These are phyloP conservation scores for Colletotrichum tanaceti DNA, from an alignment of 2,329 filamentous ascomycete species.

Conservation along the genomic window DNA sequence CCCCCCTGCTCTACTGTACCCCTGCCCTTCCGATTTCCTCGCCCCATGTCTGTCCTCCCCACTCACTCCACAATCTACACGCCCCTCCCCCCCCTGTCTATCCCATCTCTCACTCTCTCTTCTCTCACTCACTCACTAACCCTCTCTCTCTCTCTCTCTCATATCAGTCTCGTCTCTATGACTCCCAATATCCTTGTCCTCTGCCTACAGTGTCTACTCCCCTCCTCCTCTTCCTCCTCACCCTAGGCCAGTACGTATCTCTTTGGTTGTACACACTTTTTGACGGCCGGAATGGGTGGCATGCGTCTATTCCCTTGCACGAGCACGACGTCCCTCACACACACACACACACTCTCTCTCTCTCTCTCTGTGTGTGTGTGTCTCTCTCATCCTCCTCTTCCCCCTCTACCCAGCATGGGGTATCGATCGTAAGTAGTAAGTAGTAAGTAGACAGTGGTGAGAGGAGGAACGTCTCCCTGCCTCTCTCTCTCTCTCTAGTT, in stretches of 20 bases:
- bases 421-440: neutral
- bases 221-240: neutral
- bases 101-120: neutral
- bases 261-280: slow-evolving; percentile 24
- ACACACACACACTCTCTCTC: too few species aligned
- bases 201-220: neutral
- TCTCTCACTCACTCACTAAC: too few species aligned
- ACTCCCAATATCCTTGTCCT: neutral
- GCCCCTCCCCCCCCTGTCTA: slow-evolving; percentile 2
- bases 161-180: too few species aligned
- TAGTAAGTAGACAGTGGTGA: too few species aligned
- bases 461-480: neutral
- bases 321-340: slow-evolving; percentile 10
- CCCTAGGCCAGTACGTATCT: slow-evolving; percentile 18
- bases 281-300: slow-evolving; percentile 20
- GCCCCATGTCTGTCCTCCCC: slow-evolving; percentile 6
- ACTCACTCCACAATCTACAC: slow-evolving; percentile 10
- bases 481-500: slow-evolving; percentile 27
- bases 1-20: too few species aligned
- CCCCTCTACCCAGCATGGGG: slow-evolving; percentile 11
- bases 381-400: neutral
- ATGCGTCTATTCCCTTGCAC: slow-evolving; percentile 27
- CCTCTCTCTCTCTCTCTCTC: too few species aligned
- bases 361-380: too few species aligned
- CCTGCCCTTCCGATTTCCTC: too few species aligned